Conservation (phyloP, 2,329 filamentous ascomycete genomes). For the Diaporthe sp. region DNA sequence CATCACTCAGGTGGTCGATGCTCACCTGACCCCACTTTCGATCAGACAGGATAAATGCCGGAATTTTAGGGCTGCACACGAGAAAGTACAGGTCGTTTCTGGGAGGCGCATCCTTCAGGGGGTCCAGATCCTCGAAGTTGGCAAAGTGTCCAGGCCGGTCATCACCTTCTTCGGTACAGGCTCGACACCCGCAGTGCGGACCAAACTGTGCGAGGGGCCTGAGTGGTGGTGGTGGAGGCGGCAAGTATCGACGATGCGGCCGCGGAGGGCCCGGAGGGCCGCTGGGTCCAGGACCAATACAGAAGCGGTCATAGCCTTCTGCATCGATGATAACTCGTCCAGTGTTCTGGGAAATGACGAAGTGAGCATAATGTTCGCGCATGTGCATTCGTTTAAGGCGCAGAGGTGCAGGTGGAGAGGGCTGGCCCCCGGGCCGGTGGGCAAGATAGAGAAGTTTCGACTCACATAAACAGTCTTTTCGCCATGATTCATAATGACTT, state of each 20-base stretch:
- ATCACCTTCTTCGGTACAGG: constrained; percentile 48
- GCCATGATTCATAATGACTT: constrained; percentile 50
- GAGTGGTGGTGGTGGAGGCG: constrained; percentile 27
- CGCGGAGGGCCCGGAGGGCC: background rate
- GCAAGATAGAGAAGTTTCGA: background rate
- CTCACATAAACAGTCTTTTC: constrained; percentile 45
- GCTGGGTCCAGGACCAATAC: constrained; percentile 46
- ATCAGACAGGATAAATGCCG: constrained; percentile 61
- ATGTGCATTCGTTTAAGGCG: background rate
- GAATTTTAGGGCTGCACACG: constrained; percentile 58
- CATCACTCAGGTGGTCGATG: constrained; percentile 54
- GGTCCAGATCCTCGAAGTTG: constrained; percentile 57
- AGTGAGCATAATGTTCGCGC: background rate
- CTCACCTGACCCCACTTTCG: constrained; percentile 60
- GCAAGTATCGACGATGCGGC: no score
- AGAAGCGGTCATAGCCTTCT: constrained; percentile 56
- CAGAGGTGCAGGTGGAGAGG: background rate
- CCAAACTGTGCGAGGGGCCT: constrained; percentile 57
- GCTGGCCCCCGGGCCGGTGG: background rate
- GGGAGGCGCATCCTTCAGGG: constrained; percentile 53
- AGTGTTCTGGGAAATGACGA: constrained; percentile 47
- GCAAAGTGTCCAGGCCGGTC: constrained; percentile 51
- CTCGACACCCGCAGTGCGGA: constrained; percentile 58
- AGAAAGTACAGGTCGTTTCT: constrained; percentile 59
- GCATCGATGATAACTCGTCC: constrained; percentile 60